Evolutionary conservation across 495 filamentous ascomycete species (phyloP).

Genomic region (Aspergillus conjunctus): DNA sequence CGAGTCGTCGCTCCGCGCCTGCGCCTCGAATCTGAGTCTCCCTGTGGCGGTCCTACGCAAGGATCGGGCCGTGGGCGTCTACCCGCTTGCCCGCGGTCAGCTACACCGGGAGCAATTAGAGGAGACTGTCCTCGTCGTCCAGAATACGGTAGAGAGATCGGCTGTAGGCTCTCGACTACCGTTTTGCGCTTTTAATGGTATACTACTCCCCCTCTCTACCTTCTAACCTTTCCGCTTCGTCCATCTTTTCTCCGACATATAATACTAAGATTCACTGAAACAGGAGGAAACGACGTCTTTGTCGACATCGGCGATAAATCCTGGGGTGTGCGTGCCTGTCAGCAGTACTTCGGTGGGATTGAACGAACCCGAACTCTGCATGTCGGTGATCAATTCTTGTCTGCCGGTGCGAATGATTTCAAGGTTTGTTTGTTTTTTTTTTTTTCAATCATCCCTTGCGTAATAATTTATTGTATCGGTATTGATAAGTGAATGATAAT

Average conservation of each 20-base stretch:
- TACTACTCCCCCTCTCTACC: conserved; percentile 3
- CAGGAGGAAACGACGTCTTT: conserved; percentile 90
- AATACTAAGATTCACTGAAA: background rate
- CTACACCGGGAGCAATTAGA: conserved; percentile 89
- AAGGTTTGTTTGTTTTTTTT: conserved; percentile 54
- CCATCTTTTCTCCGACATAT: background rate
- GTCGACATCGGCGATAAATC: conserved; percentile 99
- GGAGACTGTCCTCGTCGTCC: conserved; percentile 91
- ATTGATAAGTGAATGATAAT: background rate
- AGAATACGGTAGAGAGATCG: conserved; percentile 86
- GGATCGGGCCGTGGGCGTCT: conserved; percentile 92
- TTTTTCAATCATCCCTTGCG: background rate
- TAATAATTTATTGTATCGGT: background rate
- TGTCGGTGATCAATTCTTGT: conserved; percentile 94
- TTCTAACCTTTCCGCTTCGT: background rate
- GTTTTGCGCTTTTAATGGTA: conserved; percentile 97
- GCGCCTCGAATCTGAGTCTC: conserved; percentile 72
- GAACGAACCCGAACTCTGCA: conserved; percentile 70
- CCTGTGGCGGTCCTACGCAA: conserved; percentile 81
- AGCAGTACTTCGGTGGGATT: conserved; percentile 84
- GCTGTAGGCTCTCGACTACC: conserved; percentile 69
- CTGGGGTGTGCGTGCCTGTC: conserved; percentile 89
- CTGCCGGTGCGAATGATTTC: conserved; percentile 95
- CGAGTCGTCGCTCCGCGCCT: conserved; percentile 78
- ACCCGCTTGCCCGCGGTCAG: conserved; percentile 54